Evolutionary conservation across 306 rosid genomes (phyloP), one percentile per base, ranked within the genome.

Genomic region (barrel medic (Medicago truncatula)): DNA sequence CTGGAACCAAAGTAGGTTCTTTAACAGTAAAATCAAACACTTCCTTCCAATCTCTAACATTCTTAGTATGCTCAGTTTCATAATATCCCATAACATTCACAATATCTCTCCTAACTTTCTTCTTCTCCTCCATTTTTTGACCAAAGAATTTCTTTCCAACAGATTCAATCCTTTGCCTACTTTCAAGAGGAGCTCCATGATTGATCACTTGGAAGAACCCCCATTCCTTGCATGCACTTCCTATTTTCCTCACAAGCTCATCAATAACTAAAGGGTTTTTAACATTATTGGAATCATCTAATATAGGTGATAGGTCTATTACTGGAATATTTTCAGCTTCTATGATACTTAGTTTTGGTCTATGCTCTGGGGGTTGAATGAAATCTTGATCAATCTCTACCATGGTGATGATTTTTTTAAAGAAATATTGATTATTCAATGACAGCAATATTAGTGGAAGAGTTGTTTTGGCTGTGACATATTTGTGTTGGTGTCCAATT

Each of bases 21-120:
- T 53, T 52, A 46, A 76, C 23, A 4, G 18, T 1, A 49, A 83
- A 88, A 84, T 88, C 96, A 77, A 82, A 85, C 12, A 84, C 91
- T 52, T 91, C 93, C 9, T 88, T 91, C 96, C 96, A 88, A 14
- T 91, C 96, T 38, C 89, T 87, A 9, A 88, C 83, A 28, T 87
- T 88, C 59, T 88, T 87, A 4, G 96, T 91, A 17, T 72, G 77
- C 49, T 91, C 96, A 0, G 71, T 31, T 23, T 91, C 90, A 47
- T 78, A 61, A 12, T 78, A 78, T 2, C 82, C 82, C 70, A 61
- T 23, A 5, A 70, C 76, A 4, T 70, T 71, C 56, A 49, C 65
- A 49, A 25, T 43, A 41, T 82, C 86, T 69, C 91, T 84, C 40
- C 78, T 74, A 8, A 88, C 83, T 76, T 78, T 84, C 34, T 67